Conservation (phyloP, 768 basidiomycete genomes). For the Rhodotorula babjevae region DNA sequence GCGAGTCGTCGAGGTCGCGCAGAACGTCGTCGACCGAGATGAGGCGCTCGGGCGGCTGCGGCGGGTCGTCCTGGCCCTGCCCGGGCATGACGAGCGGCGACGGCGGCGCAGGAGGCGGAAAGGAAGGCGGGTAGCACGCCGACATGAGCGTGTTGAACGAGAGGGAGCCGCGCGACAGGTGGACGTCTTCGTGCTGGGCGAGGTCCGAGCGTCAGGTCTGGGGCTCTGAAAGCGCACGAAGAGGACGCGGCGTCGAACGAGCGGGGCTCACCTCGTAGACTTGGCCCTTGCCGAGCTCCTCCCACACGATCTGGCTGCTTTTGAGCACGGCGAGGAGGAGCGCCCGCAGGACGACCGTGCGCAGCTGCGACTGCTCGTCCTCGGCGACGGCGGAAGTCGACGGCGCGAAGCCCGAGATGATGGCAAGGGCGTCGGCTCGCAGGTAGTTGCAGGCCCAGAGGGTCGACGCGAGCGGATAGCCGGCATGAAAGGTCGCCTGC, state of each 20-base stretch:
- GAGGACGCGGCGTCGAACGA: no score
- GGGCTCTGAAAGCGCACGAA: neutral
- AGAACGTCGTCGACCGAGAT: conserved; percentile 31
- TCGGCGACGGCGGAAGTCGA: neutral
- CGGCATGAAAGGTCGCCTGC: conserved; percentile 29
- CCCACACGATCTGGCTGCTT: conserved; percentile 28
- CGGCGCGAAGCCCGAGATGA: neutral
- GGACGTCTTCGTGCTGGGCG: conserved; percentile 37
- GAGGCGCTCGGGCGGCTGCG: neutral
- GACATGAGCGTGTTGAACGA: conserved; percentile 23
- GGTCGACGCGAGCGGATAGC: conserved; percentile 34
- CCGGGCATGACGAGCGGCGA: conserved; percentile 7
- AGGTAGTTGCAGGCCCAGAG: conserved; percentile 34
- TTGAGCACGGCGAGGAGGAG: conserved; percentile 31
- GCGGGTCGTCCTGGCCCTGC: neutral
- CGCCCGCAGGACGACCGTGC: conserved; percentile 16
- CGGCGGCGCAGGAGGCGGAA: neutral
- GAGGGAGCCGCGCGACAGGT: conserved; percentile 23
- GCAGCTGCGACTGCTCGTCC: neutral
- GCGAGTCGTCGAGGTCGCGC: conserved; percentile 8
- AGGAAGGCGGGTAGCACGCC: conserved; percentile 1
- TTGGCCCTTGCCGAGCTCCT: conserved; percentile 20
- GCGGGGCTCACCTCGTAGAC: conserved; percentile 30
- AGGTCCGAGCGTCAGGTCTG: neutral
- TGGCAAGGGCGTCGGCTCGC: conserved; percentile 5